Evolutionary conservation across 2,329 filamentous ascomycete genomes (phyloP), one percentile per base, ranked within the genome.

Genomic region (Hypocreales sp.): DNA sequence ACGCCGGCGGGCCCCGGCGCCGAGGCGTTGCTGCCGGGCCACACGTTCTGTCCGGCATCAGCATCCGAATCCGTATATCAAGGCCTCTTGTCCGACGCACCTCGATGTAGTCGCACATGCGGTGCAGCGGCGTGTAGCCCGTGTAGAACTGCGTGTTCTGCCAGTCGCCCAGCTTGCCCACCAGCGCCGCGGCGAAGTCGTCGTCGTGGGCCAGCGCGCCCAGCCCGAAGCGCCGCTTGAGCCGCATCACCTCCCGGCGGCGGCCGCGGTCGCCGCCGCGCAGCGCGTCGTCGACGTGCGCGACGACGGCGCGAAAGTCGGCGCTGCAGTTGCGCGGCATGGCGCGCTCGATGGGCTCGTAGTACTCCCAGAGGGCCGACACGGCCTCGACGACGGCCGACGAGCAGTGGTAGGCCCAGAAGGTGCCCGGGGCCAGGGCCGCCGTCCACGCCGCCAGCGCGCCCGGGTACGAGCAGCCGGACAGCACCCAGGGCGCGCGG

Each of bases 401-500:
- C 0, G 77, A 81, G 0, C 75, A 73, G 26, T 90, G 82, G 7
- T 77, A 67, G 3, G 67, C 81, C 64, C 67, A 84, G 48, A 79
- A 86, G 7, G 75, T 58, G 21, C 83, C 72, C 0, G 81, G 81
- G 42, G 86, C 84, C 9, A 74, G 49, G 25, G 72, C 67, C 12
- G 79, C 68, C 24, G 81, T 50, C 46, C 87, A 80, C 0, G 79
- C 79, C 7, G 73, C 72, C 37, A 83, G 75, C 0, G 74, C 75
- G 10, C 81, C 82, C 2, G 79, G 72, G 44, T 90, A 90, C 0
- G 76, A 82, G 6, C 80, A 80, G 5, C 82, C 82, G 34, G 84
- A 83, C 0, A 68, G 70, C 31, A 87, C 72, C 56, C 76, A 86
- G 0, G 81, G 67, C 0, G 70, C 73, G 12, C 61, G 64, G 3